Base-by-base conservation (phyloP, 441 rosid species). In the Pelargonium cotyledonis region DNA sequence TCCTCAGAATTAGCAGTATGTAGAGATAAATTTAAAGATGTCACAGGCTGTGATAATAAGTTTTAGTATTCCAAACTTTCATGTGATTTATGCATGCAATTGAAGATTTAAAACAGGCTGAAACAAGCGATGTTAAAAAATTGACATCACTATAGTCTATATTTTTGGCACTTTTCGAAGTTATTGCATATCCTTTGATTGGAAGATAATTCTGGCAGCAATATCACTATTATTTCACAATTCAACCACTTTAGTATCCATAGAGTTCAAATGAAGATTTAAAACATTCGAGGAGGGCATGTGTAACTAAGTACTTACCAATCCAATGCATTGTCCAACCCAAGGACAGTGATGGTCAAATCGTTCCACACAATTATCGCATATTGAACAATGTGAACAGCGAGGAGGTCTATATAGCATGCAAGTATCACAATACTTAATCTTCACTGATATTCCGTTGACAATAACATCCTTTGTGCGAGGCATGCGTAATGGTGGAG, bases 261-360 rank as follows among this genome's bases (percentile, higher is more conserved):
- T 47, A 1, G 2, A 23, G 26, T 10, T 14, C 10, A 47, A 47
- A 47, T 11, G 53, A 47, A 6, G 53, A 47, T 47, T 47, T 47
- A 47, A 1, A 47, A 47, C 53, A 11, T 11, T 47, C 26, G 26
- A 23, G 26, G 26, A 23, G 26, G 26, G 26, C 1, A 23, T 23
- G 26, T 23, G 26, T 2, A 23, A 23, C 26, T 2, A 23, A 2
- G 26, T 23, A 23, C 26, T 84, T 90, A 95, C 99, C 91, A 83
- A 72, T 76, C 99, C 99, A 73, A 95, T 87, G 74, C 99, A 95
- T 66, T 95, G 99, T 70, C 99, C 97, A 77, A 95, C 92, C 99
- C 99, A 95, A 79, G 97, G 99, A 79, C 99, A 95, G 80, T 95
- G 97, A 69, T 95, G 99, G 74, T 95, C 99, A 41, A 95, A 95